Evolutionary conservation across 495 filamentous ascomycete species (phyloP), one percentile per base, ranked within the genome.

Genomic region (Penicillium waksmanii): DNA sequence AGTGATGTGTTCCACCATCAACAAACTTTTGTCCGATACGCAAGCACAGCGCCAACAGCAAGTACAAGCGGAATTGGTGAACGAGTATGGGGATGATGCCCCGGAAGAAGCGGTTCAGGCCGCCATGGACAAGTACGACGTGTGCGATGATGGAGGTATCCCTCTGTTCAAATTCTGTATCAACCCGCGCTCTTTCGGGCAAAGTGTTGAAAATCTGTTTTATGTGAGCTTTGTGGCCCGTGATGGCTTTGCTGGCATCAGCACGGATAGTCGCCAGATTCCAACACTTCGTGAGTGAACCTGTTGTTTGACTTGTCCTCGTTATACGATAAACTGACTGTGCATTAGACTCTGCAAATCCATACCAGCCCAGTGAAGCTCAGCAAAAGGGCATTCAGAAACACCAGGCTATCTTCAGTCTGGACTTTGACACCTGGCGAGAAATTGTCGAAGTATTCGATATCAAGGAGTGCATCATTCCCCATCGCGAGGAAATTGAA

Each of bases 181-280:
- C 57, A 96, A 99, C 62, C 94, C 95, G 3, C 71, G 73, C 1
- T 96, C 90, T 1, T 99, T 98, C 66, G 92, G 93, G 0, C 96
- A 99, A 75, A 97, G 91, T 2, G 85, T 98, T 3, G 95, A 99
- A 72, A 99, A 99, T 70, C 74, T 99, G 64, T 99, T 99, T 74
- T 97, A 97, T 67, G 82, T 96, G 57, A 94, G 90, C 69, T 99
- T 99, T 73, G 75, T 99, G 55, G 92, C 97, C 56, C 85, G 88
- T 53, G 96, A 99, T 70, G 93, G 94, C 7, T 83, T 77, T 55
- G 82, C 89, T 11, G 88, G 84, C 34, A 77, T 96, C 19, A 72
- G 76, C 0, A 79, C 80, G 43, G 89, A 94, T 70, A 77, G 83
- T 10, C 69, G 88, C 18, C 79, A 79, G 2, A 70, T 95, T 19